phyloP scores from a whole-genome alignment of 1,139 yeast genomes.

The Kluyveromyces sp. region DNA sequence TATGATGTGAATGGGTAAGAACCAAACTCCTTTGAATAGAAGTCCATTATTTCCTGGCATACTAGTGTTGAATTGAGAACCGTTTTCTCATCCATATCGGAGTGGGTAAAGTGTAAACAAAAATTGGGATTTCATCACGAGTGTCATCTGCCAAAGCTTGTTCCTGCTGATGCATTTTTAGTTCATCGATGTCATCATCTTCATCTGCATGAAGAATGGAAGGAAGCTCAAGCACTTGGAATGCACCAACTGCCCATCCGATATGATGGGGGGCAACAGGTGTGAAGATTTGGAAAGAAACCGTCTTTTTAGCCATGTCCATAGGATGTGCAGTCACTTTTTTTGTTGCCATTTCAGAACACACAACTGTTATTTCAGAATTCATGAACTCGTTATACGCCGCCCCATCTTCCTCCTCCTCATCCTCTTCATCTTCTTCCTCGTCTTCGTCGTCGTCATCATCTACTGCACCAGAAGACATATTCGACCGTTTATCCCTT shows the following conservation, averaged over 20 bases:
- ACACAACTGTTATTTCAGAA: slow-evolving; percentile 53
- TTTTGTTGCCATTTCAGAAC: slow-evolving; percentile 59
- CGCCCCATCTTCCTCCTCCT: slow-evolving; percentile 27
- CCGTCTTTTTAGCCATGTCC: slow-evolving; percentile 67
- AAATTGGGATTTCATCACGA: slow-evolving; percentile 38
- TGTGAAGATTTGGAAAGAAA: slow-evolving; percentile 70
- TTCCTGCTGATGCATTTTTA: slow-evolving; percentile 2
- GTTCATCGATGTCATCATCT: slow-evolving; percentile 26
- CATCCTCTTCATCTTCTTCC: slow-evolving; percentile 33
- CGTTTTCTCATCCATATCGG: slow-evolving; percentile 37
- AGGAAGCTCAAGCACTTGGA: slow-evolving; percentile 47
- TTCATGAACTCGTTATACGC: slow-evolving; percentile 43
- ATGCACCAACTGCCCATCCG: slow-evolving; percentile 95
- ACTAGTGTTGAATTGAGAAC: slow-evolving; percentile 74
- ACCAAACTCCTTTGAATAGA: slow-evolving; percentile 80
- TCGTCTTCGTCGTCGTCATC: slow-evolving; percentile 34
- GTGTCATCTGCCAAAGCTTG: slow-evolving; percentile 26
- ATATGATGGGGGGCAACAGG: slow-evolving; percentile 92
- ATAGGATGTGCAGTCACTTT: slow-evolving; percentile 47
- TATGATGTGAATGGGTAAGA: slow-evolving; percentile 86
- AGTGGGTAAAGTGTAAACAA: slow-evolving; percentile 29
- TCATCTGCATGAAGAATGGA: slow-evolving; percentile 35
- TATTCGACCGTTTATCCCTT: slow-evolving; percentile 8
- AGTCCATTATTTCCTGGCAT: slow-evolving; percentile 71
- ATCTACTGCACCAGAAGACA: slow-evolving; percentile 19